Evolutionary conservation across 75 land plant species (phyloP).

Genomic region (Isoetes taiwanensis): DNA sequence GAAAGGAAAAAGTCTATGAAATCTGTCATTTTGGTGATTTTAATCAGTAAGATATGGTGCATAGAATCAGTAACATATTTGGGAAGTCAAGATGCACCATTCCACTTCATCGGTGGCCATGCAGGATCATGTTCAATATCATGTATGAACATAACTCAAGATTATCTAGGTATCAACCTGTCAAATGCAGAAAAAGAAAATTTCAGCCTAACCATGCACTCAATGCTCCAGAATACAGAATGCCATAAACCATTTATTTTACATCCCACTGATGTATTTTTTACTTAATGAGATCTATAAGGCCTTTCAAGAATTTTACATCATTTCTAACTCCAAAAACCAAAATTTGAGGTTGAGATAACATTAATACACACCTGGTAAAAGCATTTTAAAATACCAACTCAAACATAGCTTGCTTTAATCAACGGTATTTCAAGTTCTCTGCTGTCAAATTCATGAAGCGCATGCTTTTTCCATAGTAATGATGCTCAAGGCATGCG

Average conservation of each 20-base stretch:
- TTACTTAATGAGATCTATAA: not conserved
- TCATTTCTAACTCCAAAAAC: not conserved
- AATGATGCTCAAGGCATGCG: slow-evolving; percentile 7
- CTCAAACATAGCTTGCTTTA: slow-evolving; percentile 9
- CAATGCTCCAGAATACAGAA: slow-evolving; percentile 3
- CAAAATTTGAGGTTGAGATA: not conserved
- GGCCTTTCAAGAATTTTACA: not conserved
- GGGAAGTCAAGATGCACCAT: no score
- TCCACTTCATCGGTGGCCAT: no score
- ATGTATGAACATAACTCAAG: no score
- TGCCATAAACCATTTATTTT: not conserved
- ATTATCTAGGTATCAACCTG: not conserved
- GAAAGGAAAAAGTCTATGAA: no score
- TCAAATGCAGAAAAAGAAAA: slow-evolving; percentile 1
- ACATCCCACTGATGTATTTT: no score
- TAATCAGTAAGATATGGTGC: no score
- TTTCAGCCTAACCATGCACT: slow-evolving; percentile 6
- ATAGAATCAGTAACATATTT: no score
- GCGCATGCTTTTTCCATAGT: slow-evolving; percentile 9
- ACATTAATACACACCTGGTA: not conserved
- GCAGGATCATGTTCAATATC: no score
- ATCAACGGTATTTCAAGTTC: slow-evolving; percentile 9
- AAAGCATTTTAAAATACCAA: not conserved
- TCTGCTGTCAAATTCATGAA: not conserved
- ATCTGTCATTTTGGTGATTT: no score